Evolutionary conservation across 129 eudicot genomes (phyloP), one percentile per base, ranked within the genome.

Genomic region (Flaveria robusta): DNA sequence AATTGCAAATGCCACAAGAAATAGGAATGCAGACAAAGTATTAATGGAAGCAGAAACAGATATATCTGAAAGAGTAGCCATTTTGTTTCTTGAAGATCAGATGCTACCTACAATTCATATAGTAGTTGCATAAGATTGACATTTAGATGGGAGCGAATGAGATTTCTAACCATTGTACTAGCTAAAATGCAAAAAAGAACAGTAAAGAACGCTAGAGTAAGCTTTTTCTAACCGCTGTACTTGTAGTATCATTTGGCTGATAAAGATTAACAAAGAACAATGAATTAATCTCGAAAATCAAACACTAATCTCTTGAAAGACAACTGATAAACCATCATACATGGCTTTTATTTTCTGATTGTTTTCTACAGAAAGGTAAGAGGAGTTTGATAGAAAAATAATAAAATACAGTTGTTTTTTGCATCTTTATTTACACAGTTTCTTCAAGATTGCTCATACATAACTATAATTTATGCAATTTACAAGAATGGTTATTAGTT

Each of bases 1-100:
- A 56, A 94, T 86, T 6, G 96, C 97, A 73, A 94, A 94, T 63
- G 87, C 94, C 62, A 94, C 31, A 46, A 94, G 97, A 79, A 94
- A 94, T 37, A 85, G 76, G 46, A 94, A 14, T 27, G 97, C 99
- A 45, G 97, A 91, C 51, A 89, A 74, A 77, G 86, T 84, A 81
- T 94, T 94, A 43, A 94, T 86, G 71, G 85, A 86, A 63, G 97
- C 99, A 27, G 97, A 79, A 75, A 85, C 88, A 6, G 74, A 45
- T 24, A 94, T 87, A 87, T 91, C 97, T 58, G 83, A 83, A 75
- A 94, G 74, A 56, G 80, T 85, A 31, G 97, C 96, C 99, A 94
- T 92, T 51, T 81, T 75, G 49, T 80, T 74, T 73, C 63, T 54
- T 70, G 55, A 47, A 19, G 39, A 71, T 73, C 78, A 71, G 76